Base-by-base conservation (phyloP, 2,329 filamentous ascomycete species). In the Rhynchosporium secalis region DNA sequence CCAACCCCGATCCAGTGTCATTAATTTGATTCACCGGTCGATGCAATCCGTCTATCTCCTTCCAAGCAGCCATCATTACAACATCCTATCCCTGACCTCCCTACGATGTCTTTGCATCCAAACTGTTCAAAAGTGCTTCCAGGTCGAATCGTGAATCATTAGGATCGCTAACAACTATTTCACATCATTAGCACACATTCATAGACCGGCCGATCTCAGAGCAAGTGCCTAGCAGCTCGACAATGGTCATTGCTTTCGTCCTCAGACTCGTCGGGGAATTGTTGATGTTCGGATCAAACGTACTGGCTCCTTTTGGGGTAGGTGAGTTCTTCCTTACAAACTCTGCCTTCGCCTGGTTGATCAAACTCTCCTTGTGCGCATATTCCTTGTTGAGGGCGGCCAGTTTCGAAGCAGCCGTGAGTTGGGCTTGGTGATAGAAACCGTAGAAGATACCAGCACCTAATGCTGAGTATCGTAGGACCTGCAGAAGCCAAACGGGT, bases 381-480 rank as follows among this genome's bases (percentile, higher is more conserved):
- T 94, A 98, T 77, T 96, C 91, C 75, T 86, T 86, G 78, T 96
- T 81, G 72, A 86, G 84, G 72, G 88, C 85, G 70, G 87, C 82
- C 66, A 84, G 79, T 79, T 87, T 90, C 75, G 92, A 86, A 73
- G 84, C 78, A 62, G 90, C 78, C 71, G 81, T 88, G 78, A 99
- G 89, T 66, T 86, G 85, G 75, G 89, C 83, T 82, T 99, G 95
- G 83, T 96, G 94, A 79, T 88, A 91, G 82, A 96, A 87, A 78
- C 95, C 95, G 83, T 99, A 99, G 81, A 96, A 88, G 76, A 98
- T 81, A 77, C 95, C 95, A 74, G 92, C 83, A 75, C 88, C 90
- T 71, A 99, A 90, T 76, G 93, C 93, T 75, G 92, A 94, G 85
- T 94, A 99, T 80, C 95, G 93, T 78, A 98, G 86, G 78, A 99